phyloP scores from a whole-genome alignment of 108 stramenopile genomes.

The Cyclotella cryptica region DNA sequence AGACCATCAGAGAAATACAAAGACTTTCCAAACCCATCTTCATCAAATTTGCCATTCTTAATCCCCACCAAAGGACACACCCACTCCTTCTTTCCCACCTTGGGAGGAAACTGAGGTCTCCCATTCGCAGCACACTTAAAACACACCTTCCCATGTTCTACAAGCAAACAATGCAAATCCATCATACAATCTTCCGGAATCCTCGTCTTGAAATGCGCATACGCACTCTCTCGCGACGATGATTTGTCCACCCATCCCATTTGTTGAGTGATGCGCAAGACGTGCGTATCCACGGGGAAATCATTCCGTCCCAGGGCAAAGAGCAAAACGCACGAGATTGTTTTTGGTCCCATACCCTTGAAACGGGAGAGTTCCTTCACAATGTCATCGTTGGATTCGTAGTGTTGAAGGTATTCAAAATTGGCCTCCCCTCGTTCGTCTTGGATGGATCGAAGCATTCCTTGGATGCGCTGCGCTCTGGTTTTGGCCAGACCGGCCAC shows the following conservation, averaged over 20 bases:
- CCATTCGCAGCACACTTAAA: conserved; percentile 74
- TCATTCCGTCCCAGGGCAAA: conserved; percentile 76
- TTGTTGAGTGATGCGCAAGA: conserved; percentile 68
- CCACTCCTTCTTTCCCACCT: conserved; percentile 59
- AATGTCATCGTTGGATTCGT: conserved; percentile 56
- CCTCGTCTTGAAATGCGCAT: conserved; percentile 66
- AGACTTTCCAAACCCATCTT: background rate
- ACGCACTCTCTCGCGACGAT: conserved; percentile 63
- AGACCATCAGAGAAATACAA: too few species aligned
- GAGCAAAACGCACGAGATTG: conserved; percentile 81
- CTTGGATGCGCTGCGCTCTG: conserved; percentile 65
- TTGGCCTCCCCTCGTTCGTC: conserved; percentile 65
- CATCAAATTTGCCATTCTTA: conserved; percentile 21
- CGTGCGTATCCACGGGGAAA: conserved; percentile 88
- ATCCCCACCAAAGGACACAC: conserved; percentile 61
- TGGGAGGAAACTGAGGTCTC: conserved; percentile 77
- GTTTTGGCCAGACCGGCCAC: conserved; percentile 74
- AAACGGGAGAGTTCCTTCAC: conserved; percentile 67
- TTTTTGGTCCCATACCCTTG: conserved; percentile 85
- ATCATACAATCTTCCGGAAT: conserved; percentile 68
- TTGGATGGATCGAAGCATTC: conserved; percentile 56
- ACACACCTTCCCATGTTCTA: conserved; percentile 78
- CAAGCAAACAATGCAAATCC: conserved; percentile 78
- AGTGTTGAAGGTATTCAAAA: conserved; percentile 69
- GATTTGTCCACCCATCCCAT: conserved; percentile 61